Conservation (phyloP, 805 yeast species). For the Wickerhamiella qilinensis region DNA sequence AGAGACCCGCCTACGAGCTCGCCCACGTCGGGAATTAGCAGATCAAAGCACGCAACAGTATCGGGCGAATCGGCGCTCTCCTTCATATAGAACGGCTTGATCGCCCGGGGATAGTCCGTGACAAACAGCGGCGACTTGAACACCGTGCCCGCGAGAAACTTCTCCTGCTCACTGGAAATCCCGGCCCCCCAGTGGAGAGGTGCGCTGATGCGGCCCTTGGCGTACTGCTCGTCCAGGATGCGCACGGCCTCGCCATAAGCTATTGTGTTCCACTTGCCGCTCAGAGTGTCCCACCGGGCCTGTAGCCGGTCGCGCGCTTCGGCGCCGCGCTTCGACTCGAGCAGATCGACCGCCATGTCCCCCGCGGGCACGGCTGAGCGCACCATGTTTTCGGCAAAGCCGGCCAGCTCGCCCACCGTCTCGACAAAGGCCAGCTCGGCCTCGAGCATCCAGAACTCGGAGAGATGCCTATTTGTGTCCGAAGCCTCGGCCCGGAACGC, state of each 20-base stretch:
- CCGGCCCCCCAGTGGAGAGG: slow-evolving; percentile 55
- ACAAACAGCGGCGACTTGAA: slow-evolving; percentile 62
- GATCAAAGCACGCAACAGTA: slow-evolving; percentile 83
- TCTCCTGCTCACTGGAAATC: slow-evolving; percentile 75
- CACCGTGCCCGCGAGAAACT: slow-evolving; percentile 61
- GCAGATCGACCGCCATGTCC: slow-evolving; percentile 13
- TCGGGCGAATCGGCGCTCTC: slow-evolving; percentile 23
- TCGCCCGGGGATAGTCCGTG: slow-evolving; percentile 63
- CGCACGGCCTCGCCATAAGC: slow-evolving; percentile 65
- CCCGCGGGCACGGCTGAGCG: slow-evolving; percentile 28
- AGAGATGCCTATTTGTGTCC: slow-evolving; percentile 77
- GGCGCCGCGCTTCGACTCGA: slow-evolving; percentile 20
- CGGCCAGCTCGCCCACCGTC: slow-evolving; percentile 41
- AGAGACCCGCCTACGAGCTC: slow-evolving; percentile 90
- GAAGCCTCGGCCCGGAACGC: slow-evolving; percentile 89
- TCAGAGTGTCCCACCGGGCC: slow-evolving; percentile 45
- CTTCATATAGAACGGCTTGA: slow-evolving; percentile 91
- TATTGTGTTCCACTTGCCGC: slow-evolving; percentile 45
- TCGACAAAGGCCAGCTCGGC: slow-evolving; percentile 63
- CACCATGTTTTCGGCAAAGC: slow-evolving; percentile 55
- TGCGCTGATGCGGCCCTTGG: slow-evolving; percentile 24
- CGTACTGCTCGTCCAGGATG: slow-evolving; percentile 26
- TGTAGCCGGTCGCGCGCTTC: slow-evolving; percentile 23
- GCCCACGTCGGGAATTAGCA: slow-evolving; percentile 80
- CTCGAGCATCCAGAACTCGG: slow-evolving; percentile 97